Conservation (phyloP, 306 rosid genomes). For the Biancaea sappan region DNA sequence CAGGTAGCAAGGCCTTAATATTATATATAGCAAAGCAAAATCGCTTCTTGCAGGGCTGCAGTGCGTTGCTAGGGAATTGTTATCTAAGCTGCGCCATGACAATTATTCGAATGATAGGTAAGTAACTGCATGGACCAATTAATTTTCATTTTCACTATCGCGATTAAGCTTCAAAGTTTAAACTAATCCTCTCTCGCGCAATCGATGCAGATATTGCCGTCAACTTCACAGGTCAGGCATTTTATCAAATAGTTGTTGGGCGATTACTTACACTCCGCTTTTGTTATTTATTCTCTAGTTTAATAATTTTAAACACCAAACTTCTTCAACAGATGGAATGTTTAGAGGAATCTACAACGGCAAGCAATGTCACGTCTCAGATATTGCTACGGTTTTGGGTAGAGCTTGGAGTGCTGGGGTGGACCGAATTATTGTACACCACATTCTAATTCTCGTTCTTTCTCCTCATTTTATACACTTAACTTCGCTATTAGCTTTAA, state of each 20-base stretch:
- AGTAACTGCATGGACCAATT: slow-evolving; percentile 1
- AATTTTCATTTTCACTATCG: not conserved
- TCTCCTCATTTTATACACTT: not conserved
- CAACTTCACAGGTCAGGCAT: slow-evolving; percentile 88
- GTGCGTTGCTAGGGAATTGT: not conserved
- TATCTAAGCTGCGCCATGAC: slow-evolving; percentile 45
- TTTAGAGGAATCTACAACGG: slow-evolving; percentile 90
- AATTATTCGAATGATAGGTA: slow-evolving; percentile 77
- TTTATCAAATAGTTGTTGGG: slow-evolving; percentile 46
- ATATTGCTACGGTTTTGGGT: slow-evolving; percentile 72
- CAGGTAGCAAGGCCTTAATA: not conserved
- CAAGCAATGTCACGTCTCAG: slow-evolving; percentile 80
- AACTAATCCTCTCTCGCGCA: slow-evolving; percentile 27
- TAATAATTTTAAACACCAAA: not conserved
- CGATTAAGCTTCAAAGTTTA: slow-evolving; percentile 28
- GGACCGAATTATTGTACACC: slow-evolving; percentile 74
- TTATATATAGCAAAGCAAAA: not conserved
- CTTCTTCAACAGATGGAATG: slow-evolving; percentile 76
- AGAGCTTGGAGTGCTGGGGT: slow-evolving; percentile 96
- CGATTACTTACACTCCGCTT: not conserved
- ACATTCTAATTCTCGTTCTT: not conserved
- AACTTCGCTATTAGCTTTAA: not conserved
- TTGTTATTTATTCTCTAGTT: not conserved
- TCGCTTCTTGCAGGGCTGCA: not conserved
- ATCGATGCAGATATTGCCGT: slow-evolving; percentile 73